Evolutionary conservation across 2,329 filamentous ascomycete genomes (phyloP).

Genomic region (Didymella keratinophila): DNA sequence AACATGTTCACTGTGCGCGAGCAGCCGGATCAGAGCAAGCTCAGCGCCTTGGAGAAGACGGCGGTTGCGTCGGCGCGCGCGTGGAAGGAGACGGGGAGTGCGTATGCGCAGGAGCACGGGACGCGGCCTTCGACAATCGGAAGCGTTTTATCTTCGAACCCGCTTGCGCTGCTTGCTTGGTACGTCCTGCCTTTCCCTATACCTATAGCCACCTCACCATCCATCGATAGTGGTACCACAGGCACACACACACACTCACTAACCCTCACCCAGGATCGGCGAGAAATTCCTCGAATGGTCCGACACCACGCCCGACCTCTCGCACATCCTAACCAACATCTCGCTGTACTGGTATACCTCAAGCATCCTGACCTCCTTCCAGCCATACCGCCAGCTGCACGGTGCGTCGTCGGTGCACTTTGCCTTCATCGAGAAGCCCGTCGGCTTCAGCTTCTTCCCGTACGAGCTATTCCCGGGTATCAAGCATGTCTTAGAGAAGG

Average conservation of each 20-base stretch:
- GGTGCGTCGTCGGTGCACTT: not conserved
- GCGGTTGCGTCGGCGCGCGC: constrained; percentile 18
- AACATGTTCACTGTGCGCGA: constrained; percentile 32
- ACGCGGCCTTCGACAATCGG: constrained; percentile 66
- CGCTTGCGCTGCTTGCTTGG: constrained; percentile 66
- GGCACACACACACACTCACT: not conserved
- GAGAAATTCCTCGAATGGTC: constrained; percentile 67
- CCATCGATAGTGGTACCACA: too few relatives aligned
- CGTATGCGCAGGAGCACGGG: constrained; percentile 63
- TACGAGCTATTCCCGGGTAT: constrained; percentile 53
- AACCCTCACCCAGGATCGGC: constrained; percentile 54
- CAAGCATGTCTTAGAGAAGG: constrained; percentile 48
- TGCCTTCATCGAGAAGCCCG: constrained; percentile 46
- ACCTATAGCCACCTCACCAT: too few relatives aligned
- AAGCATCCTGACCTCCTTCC: constrained; percentile 57
- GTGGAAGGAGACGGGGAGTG: constrained; percentile 55
- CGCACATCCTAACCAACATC: constrained; percentile 60
- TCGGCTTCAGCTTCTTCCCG: constrained; percentile 56
- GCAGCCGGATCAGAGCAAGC: constrained; percentile 26
- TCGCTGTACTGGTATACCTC: constrained; percentile 65
- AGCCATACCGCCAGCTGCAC: constrained; percentile 55
- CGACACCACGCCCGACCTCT: constrained; percentile 52
- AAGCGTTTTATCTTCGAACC: constrained; percentile 61
- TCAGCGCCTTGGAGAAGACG: constrained; percentile 30
- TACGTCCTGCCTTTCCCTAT: constrained; percentile 14